phyloP scores from a whole-genome alignment of 2,329 filamentous ascomycete species.

The Paraconiothyrium sp. region DNA sequence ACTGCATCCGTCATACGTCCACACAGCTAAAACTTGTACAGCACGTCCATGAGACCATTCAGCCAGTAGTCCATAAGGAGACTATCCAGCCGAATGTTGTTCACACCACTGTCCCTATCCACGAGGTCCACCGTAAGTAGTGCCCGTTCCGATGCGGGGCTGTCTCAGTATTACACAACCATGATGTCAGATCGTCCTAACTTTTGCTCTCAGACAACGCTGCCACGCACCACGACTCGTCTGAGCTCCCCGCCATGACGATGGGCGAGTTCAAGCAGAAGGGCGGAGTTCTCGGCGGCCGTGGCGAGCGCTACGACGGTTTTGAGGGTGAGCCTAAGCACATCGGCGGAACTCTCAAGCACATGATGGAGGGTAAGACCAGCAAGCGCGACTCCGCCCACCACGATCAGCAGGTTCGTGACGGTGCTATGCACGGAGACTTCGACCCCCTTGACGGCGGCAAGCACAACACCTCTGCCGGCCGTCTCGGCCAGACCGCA shows the following conservation, averaged over 20 bases:
- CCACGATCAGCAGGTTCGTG: constrained; percentile 13
- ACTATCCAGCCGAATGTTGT: constrained; percentile 72
- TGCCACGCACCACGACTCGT: constrained; percentile 71
- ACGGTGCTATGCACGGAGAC: constrained; percentile 22
- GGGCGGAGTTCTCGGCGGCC: constrained; percentile 64
- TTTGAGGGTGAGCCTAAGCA: constrained; percentile 70
- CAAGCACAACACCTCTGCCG: neutral
- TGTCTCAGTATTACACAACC: too few species aligned
- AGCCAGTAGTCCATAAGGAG: constrained; percentile 76
- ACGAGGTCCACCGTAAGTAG: constrained; percentile 68
- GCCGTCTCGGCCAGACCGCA: neutral
- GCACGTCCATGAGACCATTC: constrained; percentile 73
- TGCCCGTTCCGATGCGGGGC: too few species aligned
- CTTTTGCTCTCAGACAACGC: constrained; percentile 59
- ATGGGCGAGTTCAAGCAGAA: constrained; percentile 70
- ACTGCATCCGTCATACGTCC: neutral
- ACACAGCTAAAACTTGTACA: constrained; percentile 27
- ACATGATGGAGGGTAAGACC: constrained; percentile 23
- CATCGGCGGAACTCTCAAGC: constrained; percentile 45
- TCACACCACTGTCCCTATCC: constrained; percentile 76
- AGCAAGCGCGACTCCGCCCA: constrained; percentile 26
- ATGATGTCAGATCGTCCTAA: neutral
- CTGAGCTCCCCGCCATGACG: constrained; percentile 70
- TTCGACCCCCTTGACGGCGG: constrained; percentile 22
- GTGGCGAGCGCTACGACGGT: constrained; percentile 65